Conservation (phyloP, 139 green algal species). For the Micractinium sp. region DNA sequence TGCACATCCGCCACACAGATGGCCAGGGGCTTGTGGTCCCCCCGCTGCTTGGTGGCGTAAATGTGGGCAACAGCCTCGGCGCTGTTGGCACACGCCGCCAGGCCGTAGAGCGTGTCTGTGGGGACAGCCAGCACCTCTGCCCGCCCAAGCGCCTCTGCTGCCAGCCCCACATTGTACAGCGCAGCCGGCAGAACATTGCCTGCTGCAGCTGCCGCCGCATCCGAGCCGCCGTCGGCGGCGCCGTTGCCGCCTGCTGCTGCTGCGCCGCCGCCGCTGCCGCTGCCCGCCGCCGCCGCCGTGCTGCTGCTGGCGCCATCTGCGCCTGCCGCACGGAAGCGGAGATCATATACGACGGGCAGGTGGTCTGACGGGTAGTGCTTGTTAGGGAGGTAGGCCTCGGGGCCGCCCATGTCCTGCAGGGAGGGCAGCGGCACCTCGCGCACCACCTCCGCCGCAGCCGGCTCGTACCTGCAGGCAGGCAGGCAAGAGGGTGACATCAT, state of each 20-base stretch:
- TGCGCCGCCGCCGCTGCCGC: not conserved
- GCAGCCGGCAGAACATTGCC: constrained; percentile 35
- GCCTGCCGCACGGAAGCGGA: constrained; percentile 24
- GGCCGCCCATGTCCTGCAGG: constrained; percentile 53
- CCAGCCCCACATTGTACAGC: constrained; percentile 34
- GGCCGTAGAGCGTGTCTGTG: constrained; percentile 75
- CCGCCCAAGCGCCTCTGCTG: constrained; percentile 38
- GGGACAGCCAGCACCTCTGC: constrained; percentile 60
- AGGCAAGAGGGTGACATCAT: not conserved
- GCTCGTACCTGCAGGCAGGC: constrained; percentile 38
- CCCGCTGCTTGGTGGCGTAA: constrained; percentile 67
- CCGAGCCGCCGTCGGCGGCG: not conserved
- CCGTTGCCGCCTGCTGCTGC: not conserved
- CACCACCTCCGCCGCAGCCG: constrained; percentile 38
- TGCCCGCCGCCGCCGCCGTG: not conserved
- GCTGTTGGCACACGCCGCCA: constrained; percentile 47
- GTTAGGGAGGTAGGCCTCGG: constrained; percentile 75
- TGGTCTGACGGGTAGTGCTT: constrained; percentile 86
- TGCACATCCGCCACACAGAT: constrained; percentile 69
- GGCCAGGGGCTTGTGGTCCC: constrained; percentile 54
- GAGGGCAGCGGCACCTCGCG: constrained; percentile 58
- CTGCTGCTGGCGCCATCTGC: not conserved
- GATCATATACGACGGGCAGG: constrained; percentile 69
- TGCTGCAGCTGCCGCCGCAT: not conserved
- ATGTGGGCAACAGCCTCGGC: constrained; percentile 52